These are phyloP conservation scores for Trichosanthes cucumerina DNA, from an alignment of 306 rosid species.

Conservation along the genomic window DNA sequence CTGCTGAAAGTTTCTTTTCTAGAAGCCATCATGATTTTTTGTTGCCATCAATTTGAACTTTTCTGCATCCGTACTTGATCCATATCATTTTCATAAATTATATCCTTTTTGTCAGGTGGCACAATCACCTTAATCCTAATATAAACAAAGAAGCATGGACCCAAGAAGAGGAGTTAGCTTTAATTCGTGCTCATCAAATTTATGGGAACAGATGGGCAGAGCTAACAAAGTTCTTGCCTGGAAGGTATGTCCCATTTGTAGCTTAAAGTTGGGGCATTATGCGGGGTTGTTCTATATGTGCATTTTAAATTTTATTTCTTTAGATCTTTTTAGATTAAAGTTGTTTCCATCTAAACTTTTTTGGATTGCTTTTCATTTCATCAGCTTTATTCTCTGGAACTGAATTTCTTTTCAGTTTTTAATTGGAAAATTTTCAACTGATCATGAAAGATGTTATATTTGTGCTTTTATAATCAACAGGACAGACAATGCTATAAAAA, in stretches of 20 bases:
- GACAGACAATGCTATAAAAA: constrained; percentile 98
- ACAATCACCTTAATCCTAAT: constrained; percentile 93
- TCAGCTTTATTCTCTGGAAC: background rate
- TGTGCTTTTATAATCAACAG: constrained; percentile 33
- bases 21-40: background rate
- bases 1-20: background rate
- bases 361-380: background rate
- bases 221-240: constrained; percentile 80
- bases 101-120: constrained; percentile 55
- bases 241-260: constrained; percentile 48
- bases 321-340: background rate
- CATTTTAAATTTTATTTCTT: background rate
- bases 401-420: constrained; percentile 5
- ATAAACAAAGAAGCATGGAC: constrained; percentile 99
- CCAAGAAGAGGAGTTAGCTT: constrained; percentile 87
- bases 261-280: constrained; percentile 1
- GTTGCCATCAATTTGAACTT: background rate
- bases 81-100: background rate
- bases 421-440: background rate
- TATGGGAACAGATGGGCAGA: constrained; percentile 99
- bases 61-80: background rate
- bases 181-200: constrained; percentile 84
- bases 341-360: background rate
- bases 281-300: background rate
- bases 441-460: background rate